These are phyloP conservation scores for Fraxinus anomala DNA, from an alignment of 257 asterid genomes.

Conservation along the genomic window DNA sequence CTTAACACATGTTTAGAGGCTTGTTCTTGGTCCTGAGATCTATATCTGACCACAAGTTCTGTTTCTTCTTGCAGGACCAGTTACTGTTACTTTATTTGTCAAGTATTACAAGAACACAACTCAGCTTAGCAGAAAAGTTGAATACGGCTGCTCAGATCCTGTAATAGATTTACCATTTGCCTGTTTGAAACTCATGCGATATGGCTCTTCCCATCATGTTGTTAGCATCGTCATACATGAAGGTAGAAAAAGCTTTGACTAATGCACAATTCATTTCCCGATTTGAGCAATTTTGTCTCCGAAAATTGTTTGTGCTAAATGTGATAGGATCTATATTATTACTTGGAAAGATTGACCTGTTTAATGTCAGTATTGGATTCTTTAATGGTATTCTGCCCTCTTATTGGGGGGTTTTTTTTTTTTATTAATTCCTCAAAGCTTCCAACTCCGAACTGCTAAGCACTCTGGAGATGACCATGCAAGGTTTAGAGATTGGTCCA, in stretches of 20 bases:
- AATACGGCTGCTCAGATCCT: conserved; percentile 95
- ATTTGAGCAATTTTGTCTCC: conserved; percentile 4
- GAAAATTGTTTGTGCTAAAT: not conserved
- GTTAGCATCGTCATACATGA: conserved; percentile 9
- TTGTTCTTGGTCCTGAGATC: not conserved
- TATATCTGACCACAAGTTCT: not conserved
- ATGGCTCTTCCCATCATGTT: conserved; percentile 9
- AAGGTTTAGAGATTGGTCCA: no score
- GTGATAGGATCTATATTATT: not conserved
- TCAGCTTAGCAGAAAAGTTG: conserved; percentile 82
- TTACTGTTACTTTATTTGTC: conserved; percentile 78
- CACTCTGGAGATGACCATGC: no score
- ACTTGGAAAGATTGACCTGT: not conserved
- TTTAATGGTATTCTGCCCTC: not conserved
- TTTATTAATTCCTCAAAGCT: no score
- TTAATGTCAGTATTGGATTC: not conserved
- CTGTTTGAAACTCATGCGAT: not conserved
- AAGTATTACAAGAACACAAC: conserved; percentile 94
- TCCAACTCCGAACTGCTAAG: no score
- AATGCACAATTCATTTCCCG: conserved; percentile 3
- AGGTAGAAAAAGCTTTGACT: not conserved
- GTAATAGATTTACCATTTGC: conserved; percentile 24
- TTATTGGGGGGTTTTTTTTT: not conserved
- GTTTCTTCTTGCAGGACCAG: conserved; percentile 63
- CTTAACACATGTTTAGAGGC: not conserved